Percentiles rank a stretch among this genome's conserved stretches.
These are phyloP conservation scores for Zygoascus flipseniorum DNA, from an alignment of 805 yeast species.

Conservation along the genomic window DNA sequence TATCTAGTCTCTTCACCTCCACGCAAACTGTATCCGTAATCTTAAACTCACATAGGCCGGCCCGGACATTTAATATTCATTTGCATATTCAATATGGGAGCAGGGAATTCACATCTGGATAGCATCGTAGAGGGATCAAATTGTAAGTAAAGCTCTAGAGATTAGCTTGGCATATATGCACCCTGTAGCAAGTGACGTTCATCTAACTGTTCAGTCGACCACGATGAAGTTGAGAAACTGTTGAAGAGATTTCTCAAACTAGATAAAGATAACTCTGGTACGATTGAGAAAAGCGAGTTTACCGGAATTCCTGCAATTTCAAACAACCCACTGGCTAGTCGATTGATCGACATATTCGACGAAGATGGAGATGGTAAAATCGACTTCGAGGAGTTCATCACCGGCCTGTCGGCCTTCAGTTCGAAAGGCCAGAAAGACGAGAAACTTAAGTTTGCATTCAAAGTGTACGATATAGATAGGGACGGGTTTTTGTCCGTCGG, in stretches of 20 bases:
- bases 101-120: slow-evolving; percentile 18
- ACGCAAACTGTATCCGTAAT: background rate
- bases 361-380: slow-evolving; percentile 87
- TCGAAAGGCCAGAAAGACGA: slow-evolving; percentile 74
- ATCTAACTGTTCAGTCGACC: slow-evolving; percentile 42
- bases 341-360: slow-evolving; percentile 92
- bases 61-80: no score
- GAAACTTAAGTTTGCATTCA: slow-evolving; percentile 81
- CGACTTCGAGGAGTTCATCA: slow-evolving; percentile 90
- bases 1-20: background rate
- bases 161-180: background rate
- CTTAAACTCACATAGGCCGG: background rate
- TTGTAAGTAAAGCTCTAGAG: slow-evolving; percentile 12
- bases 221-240: slow-evolving; percentile 85
- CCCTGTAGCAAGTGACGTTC: background rate
- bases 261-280: slow-evolving; percentile 87
- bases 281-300: slow-evolving; percentile 85
- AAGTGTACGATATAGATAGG: slow-evolving; percentile 88
- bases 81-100: slow-evolving; percentile 14
- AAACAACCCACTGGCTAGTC: slow-evolving; percentile 77
- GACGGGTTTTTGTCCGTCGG: slow-evolving; percentile 96
- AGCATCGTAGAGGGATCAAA: slow-evolving; percentile 27
- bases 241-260: slow-evolving; percentile 91
- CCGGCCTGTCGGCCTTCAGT: slow-evolving; percentile 80
- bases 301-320: slow-evolving; percentile 88